phyloP scores from a whole-genome alignment of 495 filamentous ascomycete genomes.

The Xylaria flabelliformis region DNA sequence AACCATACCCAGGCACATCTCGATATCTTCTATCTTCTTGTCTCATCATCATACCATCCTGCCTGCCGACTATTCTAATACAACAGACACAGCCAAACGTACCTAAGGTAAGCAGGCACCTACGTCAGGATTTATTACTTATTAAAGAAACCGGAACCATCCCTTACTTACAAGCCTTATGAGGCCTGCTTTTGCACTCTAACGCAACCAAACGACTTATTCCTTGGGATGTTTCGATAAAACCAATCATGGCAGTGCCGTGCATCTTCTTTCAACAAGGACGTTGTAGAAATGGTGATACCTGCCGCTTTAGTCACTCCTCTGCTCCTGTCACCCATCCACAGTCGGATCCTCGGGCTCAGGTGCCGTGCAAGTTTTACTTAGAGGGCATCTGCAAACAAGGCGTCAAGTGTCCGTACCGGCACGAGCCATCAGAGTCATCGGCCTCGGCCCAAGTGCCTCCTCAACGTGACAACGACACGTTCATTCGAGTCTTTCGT shows the following conservation, averaged over 20 bases:
- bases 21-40: too few species aligned
- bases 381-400: neutral
- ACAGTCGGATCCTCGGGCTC: conserved; percentile 22
- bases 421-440: neutral
- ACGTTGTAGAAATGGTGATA: conserved; percentile 15
- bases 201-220: neutral
- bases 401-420: conserved; percentile 8
- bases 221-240: neutral
- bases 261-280: conserved; percentile 22
- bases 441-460: neutral
- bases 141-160: neutral
- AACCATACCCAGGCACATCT: too few species aligned
- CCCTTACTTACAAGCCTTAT: neutral
- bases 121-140: neutral
- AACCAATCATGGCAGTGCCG: neutral
- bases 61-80: too few species aligned
- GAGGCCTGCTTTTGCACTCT: neutral
- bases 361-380: conserved; percentile 30
- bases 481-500: neutral
- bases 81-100: neutral
- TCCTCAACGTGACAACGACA: neutral
- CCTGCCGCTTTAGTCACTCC: conserved; percentile 18
- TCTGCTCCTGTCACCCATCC: neutral
- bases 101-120: neutral
- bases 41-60: too few species aligned